Percentiles rank a stretch among this genome's conserved stretches.
These are phyloP conservation scores for Cladobotryum mycophilum DNA, from an alignment of 2,329 filamentous ascomycete genomes.

Conservation along the genomic window DNA sequence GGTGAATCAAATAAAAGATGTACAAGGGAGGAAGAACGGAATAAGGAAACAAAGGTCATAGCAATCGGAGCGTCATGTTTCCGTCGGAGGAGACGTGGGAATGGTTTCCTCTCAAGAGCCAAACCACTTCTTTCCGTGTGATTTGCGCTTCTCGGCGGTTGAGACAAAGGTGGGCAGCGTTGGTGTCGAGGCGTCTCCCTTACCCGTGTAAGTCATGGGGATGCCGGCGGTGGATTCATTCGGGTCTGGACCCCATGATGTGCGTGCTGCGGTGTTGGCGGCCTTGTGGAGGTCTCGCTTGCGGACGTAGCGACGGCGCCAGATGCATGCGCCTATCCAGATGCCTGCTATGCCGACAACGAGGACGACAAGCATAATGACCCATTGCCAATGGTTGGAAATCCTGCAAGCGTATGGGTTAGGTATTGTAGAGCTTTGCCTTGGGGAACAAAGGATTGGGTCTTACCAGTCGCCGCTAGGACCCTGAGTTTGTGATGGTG, in stretches of 20 bases:
- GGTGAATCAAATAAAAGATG: no score
- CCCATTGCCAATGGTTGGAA: conserved; percentile 68
- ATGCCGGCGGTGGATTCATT: conserved; percentile 16
- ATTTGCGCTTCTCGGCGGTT: conserved; percentile 8
- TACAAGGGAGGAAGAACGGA: no score
- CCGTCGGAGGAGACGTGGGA: background rate
- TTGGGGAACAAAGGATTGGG: background rate
- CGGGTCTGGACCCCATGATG: conserved; percentile 25
- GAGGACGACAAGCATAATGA: conserved; percentile 73
- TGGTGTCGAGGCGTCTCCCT: background rate
- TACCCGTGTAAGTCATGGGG: conserved; percentile 17
- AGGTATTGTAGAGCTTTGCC: background rate
- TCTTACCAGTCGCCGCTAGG: conserved; percentile 44
- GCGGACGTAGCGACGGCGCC: conserved; percentile 67
- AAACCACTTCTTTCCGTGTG: conserved; percentile 6
- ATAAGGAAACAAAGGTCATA: no score
- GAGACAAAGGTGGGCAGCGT: conserved; percentile 6
- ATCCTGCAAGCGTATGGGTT: conserved; percentile 43
- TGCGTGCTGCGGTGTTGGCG: conserved; percentile 30
- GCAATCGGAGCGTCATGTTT: no score
- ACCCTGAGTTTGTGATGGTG: conserved; percentile 9
- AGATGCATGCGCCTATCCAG: conserved; percentile 61
- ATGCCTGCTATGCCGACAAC: conserved; percentile 61
- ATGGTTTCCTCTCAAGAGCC: background rate
- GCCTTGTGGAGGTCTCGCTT: conserved; percentile 55